Evolutionary conservation across 768 basidiomycete species (phyloP).

Genomic region (Auricularia sp.): DNA sequence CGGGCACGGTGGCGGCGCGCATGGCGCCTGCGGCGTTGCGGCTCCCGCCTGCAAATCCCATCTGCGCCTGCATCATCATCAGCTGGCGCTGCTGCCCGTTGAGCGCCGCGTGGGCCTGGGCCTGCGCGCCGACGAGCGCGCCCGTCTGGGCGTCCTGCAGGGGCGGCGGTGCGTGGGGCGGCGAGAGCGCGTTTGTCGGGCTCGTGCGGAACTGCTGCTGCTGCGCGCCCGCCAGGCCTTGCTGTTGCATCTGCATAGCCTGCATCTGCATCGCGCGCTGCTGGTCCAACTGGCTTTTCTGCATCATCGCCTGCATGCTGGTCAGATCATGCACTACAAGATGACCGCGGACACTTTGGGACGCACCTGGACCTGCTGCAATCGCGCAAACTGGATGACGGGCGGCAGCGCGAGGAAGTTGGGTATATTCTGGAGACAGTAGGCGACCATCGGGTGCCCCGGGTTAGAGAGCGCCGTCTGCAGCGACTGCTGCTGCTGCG

Average conservation of each 20-base stretch:
- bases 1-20: background rate
- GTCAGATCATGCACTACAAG: too few relatives aligned
- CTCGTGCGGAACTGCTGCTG: background rate
- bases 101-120: background rate
- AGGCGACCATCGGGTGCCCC: background rate
- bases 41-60: background rate
- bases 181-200: background rate
- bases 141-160: constrained; percentile 1
- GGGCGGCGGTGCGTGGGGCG: background rate
- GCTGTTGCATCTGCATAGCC: background rate
- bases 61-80: constrained; percentile 6
- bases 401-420: background rate
- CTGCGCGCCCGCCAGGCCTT: background rate
- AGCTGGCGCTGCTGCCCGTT: constrained; percentile 12
- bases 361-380: background rate
- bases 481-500: background rate
- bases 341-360: background rate
- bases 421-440: background rate
- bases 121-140: background rate
- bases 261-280: background rate
- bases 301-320: background rate
- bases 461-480: background rate
- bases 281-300: background rate
- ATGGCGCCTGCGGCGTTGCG: background rate
- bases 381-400: background rate